Percentiles rank a stretch among this genome's conserved stretches.
phyloP scores from a whole-genome alignment of 495 filamentous ascomycete species.

The Tuber indicum region DNA sequence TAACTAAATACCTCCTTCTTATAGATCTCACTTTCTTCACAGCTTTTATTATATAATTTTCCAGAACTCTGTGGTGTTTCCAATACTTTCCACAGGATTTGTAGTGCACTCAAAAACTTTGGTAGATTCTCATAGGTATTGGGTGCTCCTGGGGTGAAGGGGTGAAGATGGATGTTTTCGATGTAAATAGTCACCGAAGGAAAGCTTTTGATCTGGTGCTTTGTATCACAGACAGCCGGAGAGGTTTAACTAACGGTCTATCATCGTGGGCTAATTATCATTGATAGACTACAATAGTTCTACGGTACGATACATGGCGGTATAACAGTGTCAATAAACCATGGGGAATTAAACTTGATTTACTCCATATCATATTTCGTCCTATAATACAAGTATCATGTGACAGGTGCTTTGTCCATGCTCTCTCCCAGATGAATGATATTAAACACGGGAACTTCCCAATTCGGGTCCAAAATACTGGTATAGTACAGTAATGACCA shows the following conservation, averaged over 20 bases:
- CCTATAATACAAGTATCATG: not conserved
- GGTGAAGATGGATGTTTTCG: too few species aligned
- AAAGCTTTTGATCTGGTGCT: too few species aligned
- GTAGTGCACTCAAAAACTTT: too few species aligned
- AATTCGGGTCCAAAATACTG: not conserved
- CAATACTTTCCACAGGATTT: too few species aligned
- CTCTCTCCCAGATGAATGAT: not conserved
- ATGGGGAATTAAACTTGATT: not conserved
- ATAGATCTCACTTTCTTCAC: too few species aligned
- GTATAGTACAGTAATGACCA: not conserved
- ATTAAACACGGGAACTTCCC: not conserved
- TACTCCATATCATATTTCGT: not conserved
- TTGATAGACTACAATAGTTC: not conserved
- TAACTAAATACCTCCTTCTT: too few species aligned
- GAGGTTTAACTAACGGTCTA: not conserved
- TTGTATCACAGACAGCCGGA: not conserved
- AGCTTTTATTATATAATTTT: too few species aligned
- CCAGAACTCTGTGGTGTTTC: too few species aligned
- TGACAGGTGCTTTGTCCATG: too few species aligned
- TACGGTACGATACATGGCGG: not conserved
- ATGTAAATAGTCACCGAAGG: too few species aligned
- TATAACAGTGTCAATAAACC: not conserved
- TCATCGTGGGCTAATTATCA: not conserved
- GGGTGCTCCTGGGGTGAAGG: too few species aligned
- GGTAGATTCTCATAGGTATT: too few species aligned